Base-by-base conservation (phyloP, 1,284 basidiomycete species). In the Melampsora larici-populina region DNA sequence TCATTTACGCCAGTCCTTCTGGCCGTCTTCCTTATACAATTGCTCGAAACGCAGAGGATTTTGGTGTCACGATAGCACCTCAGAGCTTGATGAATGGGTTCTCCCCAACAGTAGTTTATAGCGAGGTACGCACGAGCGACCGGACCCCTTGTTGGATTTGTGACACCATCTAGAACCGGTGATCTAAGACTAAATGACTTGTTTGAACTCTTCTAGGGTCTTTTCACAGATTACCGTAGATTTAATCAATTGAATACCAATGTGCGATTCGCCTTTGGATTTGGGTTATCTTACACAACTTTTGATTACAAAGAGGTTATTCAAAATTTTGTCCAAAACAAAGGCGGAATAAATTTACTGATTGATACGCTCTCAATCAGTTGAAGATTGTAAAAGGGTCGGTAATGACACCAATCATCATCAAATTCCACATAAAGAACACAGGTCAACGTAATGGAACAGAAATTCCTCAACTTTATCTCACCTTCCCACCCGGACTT, bases 51-150 rank as follows among this genome's bases (percentile, higher is more conserved):
- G 78, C 78, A 29, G 74, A 67, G 55, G 81, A 82, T 51, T 82
- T 81, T 55, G 72, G 78, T 36, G 58, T 74, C 2, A 62, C 78
- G 7, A 60, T 69, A 78, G n/a, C 29, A 58, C 17, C 55, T 24
- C 55, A 58, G 29, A 29, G 15, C 55, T 58, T 58, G 29, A 58
- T 58, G 55, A 58, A 58, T 58, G 55, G 55, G 4, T 58, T 58
- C 24, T 6, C 55, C 24, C 55, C 55, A 24, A 58, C 55, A 29
- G 24, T 58, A 29, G 55, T 58, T 24, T 58, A 58, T 58, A 58
- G 79, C 18, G 83, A 79, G 21, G 78, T 85, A 46, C 86, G 86
- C 81, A 85, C 85, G 73, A 79, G 81, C 36, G 79, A 29, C 40
- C 33, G 21, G n/a, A 43, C 24, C 31, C 31, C 64, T 13, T 29